Evolutionary conservation across 805 yeast species (phyloP).

Genomic region (Zygoascus flipseniorum): DNA sequence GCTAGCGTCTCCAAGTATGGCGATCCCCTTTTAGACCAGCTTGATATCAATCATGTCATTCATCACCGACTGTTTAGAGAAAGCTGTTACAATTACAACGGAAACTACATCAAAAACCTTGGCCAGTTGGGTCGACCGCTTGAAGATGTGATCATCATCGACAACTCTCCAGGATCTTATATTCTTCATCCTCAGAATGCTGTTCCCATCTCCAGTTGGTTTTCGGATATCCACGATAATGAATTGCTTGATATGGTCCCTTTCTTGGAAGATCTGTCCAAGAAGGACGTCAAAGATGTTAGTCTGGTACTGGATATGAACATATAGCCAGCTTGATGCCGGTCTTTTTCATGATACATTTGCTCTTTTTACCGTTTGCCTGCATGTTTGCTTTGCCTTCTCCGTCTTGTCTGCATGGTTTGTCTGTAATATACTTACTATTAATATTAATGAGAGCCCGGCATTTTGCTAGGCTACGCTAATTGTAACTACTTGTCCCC

Average conservation of each 20-base stretch:
- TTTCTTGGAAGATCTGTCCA: slow-evolving; percentile 75
- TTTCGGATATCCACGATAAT: slow-evolving; percentile 94
- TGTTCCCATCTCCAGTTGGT: slow-evolving; percentile 95
- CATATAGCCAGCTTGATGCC: slow-evolving; percentile 8
- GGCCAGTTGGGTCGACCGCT: slow-evolving; percentile 92
- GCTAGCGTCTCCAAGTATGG: slow-evolving; percentile 95
- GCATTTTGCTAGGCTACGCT: not conserved
- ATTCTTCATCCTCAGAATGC: slow-evolving; percentile 97
- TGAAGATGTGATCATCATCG: slow-evolving; percentile 77
- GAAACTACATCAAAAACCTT: slow-evolving; percentile 87
- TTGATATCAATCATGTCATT: slow-evolving; percentile 65
- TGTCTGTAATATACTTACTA: not conserved
- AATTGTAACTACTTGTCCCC: not conserved
- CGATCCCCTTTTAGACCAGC: slow-evolving; percentile 83
- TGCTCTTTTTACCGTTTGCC: not conserved
- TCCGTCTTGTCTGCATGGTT: not conserved
- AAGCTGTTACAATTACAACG: slow-evolving; percentile 87
- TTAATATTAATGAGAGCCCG: not conserved
- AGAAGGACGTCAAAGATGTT: slow-evolving; percentile 69
- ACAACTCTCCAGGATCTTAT: slow-evolving; percentile 97
- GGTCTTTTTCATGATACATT: not conserved
- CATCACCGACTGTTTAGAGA: slow-evolving; percentile 94
- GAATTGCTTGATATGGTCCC: slow-evolving; percentile 90
- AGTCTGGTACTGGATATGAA: slow-evolving; percentile 72
- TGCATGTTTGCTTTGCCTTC: not conserved